These are phyloP conservation scores for Daldinia eschscholtzii DNA, from an alignment of 2,329 filamentous ascomycete species.

Conservation along the genomic window DNA sequence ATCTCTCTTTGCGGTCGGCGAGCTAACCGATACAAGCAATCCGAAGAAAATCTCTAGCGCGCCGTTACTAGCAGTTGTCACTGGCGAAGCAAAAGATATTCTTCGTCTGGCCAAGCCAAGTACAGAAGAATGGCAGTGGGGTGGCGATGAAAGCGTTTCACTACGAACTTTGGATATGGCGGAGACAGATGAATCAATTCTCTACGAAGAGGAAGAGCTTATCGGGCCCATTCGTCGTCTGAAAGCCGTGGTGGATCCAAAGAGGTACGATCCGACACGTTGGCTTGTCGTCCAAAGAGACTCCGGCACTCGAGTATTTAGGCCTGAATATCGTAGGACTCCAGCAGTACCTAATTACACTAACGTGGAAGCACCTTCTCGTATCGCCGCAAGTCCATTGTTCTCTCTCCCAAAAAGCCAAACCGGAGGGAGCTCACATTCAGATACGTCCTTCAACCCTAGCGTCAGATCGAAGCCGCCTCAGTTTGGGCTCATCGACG, in stretches of 20 bases:
- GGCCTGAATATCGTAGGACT: slow-evolving; percentile 62
- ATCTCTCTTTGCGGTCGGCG: slow-evolving; percentile 68
- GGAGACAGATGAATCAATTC: slow-evolving; percentile 59
- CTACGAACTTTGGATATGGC: slow-evolving; percentile 61
- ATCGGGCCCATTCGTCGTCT: slow-evolving; percentile 63
- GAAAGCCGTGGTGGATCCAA: slow-evolving; percentile 60
- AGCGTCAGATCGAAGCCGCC: slow-evolving; percentile 62
- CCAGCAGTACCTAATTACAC: slow-evolving; percentile 41
- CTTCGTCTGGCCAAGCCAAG: slow-evolving; percentile 67
- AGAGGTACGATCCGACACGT: slow-evolving; percentile 56
- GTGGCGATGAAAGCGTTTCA: slow-evolving; percentile 57
- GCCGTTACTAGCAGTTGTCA: slow-evolving; percentile 61
- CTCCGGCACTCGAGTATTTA: slow-evolving; percentile 64
- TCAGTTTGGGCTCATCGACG: slow-evolving; percentile 75
- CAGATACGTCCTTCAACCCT: slow-evolving; percentile 75
- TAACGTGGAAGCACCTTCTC: slow-evolving; percentile 57
- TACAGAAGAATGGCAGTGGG: slow-evolving; percentile 68
- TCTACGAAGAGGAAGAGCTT: slow-evolving; percentile 68
- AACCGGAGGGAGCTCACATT: slow-evolving; percentile 68
- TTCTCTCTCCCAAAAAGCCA: slow-evolving; percentile 63
- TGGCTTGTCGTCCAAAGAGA: slow-evolving; percentile 69
- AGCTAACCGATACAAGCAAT: slow-evolving; percentile 60
- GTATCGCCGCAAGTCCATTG: slow-evolving; percentile 68
- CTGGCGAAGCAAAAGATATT: slow-evolving; percentile 70
- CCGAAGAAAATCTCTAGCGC: slow-evolving; percentile 46